Conservation (phyloP, 345 rosid species). For the Populus ilicifolia region DNA sequence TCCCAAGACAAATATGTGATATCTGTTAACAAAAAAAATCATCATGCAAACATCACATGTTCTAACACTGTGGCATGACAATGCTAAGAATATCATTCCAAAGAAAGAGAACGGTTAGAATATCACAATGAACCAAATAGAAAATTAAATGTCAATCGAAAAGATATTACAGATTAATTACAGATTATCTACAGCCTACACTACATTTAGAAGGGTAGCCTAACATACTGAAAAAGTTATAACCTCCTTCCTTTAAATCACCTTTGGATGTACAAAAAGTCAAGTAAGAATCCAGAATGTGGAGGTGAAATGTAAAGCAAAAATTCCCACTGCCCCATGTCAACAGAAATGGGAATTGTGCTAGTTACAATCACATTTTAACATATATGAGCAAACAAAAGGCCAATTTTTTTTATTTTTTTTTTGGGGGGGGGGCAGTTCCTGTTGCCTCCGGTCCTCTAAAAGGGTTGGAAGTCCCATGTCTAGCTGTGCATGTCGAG, state of each 20-base stretch:
- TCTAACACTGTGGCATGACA: slow-evolving; percentile 15
- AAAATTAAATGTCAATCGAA: neutral
- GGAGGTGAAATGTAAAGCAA: neutral
- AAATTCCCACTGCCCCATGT: neutral
- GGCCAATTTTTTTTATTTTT: neutral
- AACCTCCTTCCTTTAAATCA: slow-evolving; percentile 17
- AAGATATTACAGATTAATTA: neutral
- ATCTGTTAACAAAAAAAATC: neutral
- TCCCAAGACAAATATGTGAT: neutral
- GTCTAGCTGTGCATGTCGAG: neutral
- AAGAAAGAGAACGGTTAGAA: neutral
- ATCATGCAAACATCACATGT: neutral
- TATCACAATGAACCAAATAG: neutral
- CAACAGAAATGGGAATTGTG: neutral
- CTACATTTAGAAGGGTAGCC: slow-evolving; percentile 1
- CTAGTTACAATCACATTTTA: neutral
- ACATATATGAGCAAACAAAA: neutral
- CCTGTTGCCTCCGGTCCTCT: neutral
- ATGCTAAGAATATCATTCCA: slow-evolving; percentile 4
- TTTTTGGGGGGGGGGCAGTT: neutral
- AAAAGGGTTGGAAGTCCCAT: neutral
- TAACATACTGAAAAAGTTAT: slow-evolving; percentile 15
- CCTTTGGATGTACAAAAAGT: slow-evolving; percentile 15
- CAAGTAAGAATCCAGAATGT: slow-evolving; percentile 16
- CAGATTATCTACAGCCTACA: neutral